phyloP scores from a whole-genome alignment of 495 filamentous ascomycete species.

The Physcia stellaris region DNA sequence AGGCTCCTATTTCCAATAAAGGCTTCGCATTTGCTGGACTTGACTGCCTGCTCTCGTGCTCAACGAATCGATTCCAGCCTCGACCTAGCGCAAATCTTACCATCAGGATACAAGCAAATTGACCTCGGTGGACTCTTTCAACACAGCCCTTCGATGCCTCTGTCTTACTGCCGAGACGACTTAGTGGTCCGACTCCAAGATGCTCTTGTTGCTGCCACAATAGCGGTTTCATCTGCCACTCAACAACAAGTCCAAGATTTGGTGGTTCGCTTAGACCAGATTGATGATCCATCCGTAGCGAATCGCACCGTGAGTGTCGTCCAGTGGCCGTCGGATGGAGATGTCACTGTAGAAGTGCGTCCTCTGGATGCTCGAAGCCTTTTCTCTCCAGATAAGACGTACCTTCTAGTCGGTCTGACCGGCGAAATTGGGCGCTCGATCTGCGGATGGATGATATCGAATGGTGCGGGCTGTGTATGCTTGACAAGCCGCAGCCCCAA shows the following conservation, averaged over 20 bases:
- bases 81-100: neutral
- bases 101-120: neutral
- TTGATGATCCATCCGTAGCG: too few relatives aligned
- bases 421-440: slow-evolving; percentile 46
- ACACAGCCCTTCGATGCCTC: neutral
- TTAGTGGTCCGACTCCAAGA: neutral
- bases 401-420: slow-evolving; percentile 43
- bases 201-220: neutral
- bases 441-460: slow-evolving; percentile 38
- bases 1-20: neutral
- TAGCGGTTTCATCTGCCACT: slow-evolving; percentile 21
- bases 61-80: slow-evolving; percentile 1
- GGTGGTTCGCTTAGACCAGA: slow-evolving; percentile 19
- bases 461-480: slow-evolving; percentile 40
- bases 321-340: slow-evolving; percentile 8
- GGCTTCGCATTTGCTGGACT: slow-evolving; percentile 4
- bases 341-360: slow-evolving; percentile 5
- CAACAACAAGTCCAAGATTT: slow-evolving; percentile 35
- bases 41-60: slow-evolving; percentile 1
- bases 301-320: slow-evolving; percentile 2
- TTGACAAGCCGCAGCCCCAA: slow-evolving; percentile 43
- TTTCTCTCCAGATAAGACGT: slow-evolving; percentile 31
- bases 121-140: neutral
- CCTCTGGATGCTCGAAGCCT: slow-evolving; percentile 9
- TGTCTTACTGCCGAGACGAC: slow-evolving; percentile 2